phyloP scores from a whole-genome alignment of 2,329 filamentous ascomycete genomes.

The Coleophoma eucalyptorum region DNA sequence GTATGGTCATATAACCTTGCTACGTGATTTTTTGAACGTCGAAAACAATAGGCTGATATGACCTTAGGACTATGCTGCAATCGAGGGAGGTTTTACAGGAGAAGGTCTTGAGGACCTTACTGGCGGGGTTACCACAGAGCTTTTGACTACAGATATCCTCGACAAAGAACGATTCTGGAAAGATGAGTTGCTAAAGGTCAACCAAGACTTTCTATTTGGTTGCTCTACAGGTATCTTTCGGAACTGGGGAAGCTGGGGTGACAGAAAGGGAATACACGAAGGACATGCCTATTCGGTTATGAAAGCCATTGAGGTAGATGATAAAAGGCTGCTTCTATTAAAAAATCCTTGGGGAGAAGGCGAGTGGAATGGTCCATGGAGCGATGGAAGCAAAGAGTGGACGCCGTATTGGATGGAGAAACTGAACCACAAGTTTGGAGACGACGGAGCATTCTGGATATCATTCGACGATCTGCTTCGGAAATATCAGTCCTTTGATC shows the following conservation, averaged over 20 bases:
- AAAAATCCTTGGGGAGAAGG: constrained; percentile 57
- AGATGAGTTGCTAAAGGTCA: constrained; percentile 75
- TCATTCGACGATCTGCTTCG: constrained; percentile 57
- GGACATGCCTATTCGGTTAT: constrained; percentile 56
- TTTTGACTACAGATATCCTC: constrained; percentile 67
- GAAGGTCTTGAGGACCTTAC: constrained; percentile 57
- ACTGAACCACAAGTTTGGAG: constrained; percentile 55
- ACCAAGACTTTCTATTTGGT: constrained; percentile 74
- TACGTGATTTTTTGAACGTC: neutral
- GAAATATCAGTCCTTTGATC: constrained; percentile 56
- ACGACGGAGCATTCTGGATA: constrained; percentile 62
- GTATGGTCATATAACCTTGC: neutral
- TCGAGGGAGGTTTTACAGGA: constrained; percentile 66
- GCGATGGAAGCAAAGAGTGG: constrained; percentile 60
- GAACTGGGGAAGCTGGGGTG: constrained; percentile 29
- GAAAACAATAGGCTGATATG: neutral
- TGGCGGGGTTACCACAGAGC: constrained; percentile 66
- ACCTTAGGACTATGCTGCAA: constrained; percentile 60
- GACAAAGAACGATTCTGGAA: constrained; percentile 82
- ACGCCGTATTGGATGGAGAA: constrained; percentile 54
- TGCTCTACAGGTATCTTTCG: constrained; percentile 44
- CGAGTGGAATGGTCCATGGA: constrained; percentile 55
- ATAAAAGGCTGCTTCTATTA: constrained; percentile 48
- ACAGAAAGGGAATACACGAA: constrained; percentile 51
- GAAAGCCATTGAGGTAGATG: constrained; percentile 47